Percentiles rank a stretch among this genome's conserved stretches.
These are phyloP conservation scores for Aethionema arabicum DNA, from an alignment of 345 rosid species.

Conservation along the genomic window DNA sequence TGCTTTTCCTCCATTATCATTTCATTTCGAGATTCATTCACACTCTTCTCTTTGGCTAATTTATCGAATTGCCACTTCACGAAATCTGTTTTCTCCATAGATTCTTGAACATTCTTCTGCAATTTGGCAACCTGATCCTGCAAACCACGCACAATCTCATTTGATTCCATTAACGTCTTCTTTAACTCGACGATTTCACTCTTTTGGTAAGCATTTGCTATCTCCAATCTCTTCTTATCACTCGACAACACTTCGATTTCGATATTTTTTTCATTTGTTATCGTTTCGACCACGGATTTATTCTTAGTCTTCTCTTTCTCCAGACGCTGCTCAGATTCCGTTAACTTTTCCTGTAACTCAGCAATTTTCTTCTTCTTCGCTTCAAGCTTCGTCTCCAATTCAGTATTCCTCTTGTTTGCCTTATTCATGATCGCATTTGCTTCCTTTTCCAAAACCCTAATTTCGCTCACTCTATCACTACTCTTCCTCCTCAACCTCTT, in stretches of 20 bases:
- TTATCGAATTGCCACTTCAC: too few species aligned
- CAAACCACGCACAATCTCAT: slow-evolving; percentile 35
- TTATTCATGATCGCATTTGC: slow-evolving; percentile 29
- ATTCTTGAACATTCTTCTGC: too few species aligned
- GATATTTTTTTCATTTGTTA: slow-evolving; percentile 1
- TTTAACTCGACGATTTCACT: slow-evolving; percentile 43
- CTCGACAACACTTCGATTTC: slow-evolving; percentile 37
- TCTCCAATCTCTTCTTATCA: slow-evolving; percentile 46
- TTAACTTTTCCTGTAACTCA: slow-evolving; percentile 20
- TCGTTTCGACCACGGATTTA: too few species aligned
- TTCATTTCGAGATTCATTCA: too few species aligned
- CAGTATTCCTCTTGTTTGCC: slow-evolving; percentile 35
- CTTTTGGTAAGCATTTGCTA: slow-evolving; percentile 30
- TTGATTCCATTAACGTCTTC: slow-evolving; percentile 32
- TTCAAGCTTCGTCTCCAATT: slow-evolving; percentile 35
- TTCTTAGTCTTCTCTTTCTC: too few species aligned
- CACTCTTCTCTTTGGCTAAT: too few species aligned
- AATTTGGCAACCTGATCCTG: background rate
- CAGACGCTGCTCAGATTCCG: too few species aligned
- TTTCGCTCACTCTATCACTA: slow-evolving; percentile 40
- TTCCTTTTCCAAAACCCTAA: slow-evolving; percentile 40
- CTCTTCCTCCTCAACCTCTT: slow-evolving; percentile 39
- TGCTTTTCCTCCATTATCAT: too few species aligned
- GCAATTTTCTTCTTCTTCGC: slow-evolving; percentile 35
- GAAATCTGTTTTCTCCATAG: too few species aligned